Percentiles rank a stretch among this genome's conserved stretches.
phyloP scores from a whole-genome alignment of 2,329 filamentous ascomycete genomes.

The Cercospora citrullina region DNA sequence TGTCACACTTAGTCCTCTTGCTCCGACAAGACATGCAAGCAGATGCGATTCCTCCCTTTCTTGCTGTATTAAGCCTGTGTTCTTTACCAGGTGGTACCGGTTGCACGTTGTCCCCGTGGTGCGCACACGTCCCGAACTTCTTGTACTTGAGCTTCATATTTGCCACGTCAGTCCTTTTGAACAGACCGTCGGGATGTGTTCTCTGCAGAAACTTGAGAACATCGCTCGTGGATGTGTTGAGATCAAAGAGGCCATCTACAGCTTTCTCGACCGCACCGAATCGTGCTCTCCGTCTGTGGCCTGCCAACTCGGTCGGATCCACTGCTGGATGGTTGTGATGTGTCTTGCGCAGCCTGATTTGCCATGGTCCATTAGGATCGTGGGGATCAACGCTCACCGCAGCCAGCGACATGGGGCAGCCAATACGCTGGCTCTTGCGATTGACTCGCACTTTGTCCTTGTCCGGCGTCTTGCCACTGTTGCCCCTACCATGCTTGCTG shows the following conservation, averaged over 20 bases:
- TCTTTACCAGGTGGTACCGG: slow-evolving; percentile 9
- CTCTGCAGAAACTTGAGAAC: slow-evolving; percentile 37
- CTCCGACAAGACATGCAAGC: slow-evolving; percentile 34
- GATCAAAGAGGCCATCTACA: slow-evolving; percentile 37
- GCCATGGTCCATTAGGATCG: slow-evolving; percentile 37
- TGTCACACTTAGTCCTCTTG: slow-evolving; percentile 36
- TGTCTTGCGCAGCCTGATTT: slow-evolving; percentile 37
- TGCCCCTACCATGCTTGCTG: slow-evolving; percentile 37
- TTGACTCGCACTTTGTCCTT: slow-evolving; percentile 32
- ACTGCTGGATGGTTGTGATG: slow-evolving; percentile 39
- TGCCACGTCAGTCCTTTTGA: slow-evolving; percentile 39
- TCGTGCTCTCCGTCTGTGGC: slow-evolving; percentile 36
- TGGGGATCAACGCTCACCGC: slow-evolving; percentile 35
- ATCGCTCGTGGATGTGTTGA: slow-evolving; percentile 36
- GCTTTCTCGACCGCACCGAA: slow-evolving; percentile 36
- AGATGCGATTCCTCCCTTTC: slow-evolving; percentile 22
- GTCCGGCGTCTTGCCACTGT: slow-evolving; percentile 29
- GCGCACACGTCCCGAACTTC: slow-evolving; percentile 36
- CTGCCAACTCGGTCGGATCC: slow-evolving; percentile 33
- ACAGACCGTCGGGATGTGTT: slow-evolving; percentile 38
- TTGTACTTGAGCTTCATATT: slow-evolving; percentile 41
- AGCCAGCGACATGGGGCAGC: slow-evolving; percentile 39
- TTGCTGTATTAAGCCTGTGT: neutral
- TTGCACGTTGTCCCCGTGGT: slow-evolving; percentile 11
- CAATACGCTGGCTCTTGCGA: slow-evolving; percentile 35